These are phyloP conservation scores for Backusella parvicylindrica DNA, from an alignment of 192 early-diverging fungal genomes.

Conservation along the genomic window DNA sequence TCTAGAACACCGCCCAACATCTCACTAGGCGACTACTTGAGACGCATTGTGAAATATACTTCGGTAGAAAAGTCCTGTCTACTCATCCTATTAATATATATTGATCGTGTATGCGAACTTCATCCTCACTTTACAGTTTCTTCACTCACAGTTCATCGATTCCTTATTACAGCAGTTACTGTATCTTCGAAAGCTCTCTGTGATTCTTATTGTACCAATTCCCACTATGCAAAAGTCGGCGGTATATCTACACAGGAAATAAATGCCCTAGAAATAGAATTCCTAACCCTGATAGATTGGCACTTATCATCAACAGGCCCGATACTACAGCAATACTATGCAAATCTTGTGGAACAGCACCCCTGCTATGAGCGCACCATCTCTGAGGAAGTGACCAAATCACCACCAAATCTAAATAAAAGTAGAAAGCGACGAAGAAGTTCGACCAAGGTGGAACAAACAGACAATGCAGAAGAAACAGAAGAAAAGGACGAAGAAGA, in stretches of 20 bases:
- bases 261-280: constrained; percentile 91
- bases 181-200: constrained; percentile 85
- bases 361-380: constrained; percentile 44
- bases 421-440: constrained; percentile 24
- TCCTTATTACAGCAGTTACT: constrained; percentile 87
- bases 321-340: constrained; percentile 89
- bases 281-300: constrained; percentile 89
- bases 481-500: background rate
- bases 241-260: constrained; percentile 91
- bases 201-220: constrained; percentile 94
- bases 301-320: constrained; percentile 73
- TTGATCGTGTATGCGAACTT: constrained; percentile 82
- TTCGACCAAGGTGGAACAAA: background rate
- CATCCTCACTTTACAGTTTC: constrained; percentile 85
- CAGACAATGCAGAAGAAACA: background rate
- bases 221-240: constrained; percentile 93
- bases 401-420: background rate
- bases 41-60: constrained; percentile 89
- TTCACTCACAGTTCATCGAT: constrained; percentile 90
- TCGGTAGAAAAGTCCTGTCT: constrained; percentile 86
- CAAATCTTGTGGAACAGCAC: constrained; percentile 82
- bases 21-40: constrained; percentile 82
- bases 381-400: background rate
- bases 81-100: constrained; percentile 87
- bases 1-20: constrained; percentile 89